Conservation (phyloP, 225 moss, liverwort and hornwort species). For the Thuidium tamariscinum region DNA sequence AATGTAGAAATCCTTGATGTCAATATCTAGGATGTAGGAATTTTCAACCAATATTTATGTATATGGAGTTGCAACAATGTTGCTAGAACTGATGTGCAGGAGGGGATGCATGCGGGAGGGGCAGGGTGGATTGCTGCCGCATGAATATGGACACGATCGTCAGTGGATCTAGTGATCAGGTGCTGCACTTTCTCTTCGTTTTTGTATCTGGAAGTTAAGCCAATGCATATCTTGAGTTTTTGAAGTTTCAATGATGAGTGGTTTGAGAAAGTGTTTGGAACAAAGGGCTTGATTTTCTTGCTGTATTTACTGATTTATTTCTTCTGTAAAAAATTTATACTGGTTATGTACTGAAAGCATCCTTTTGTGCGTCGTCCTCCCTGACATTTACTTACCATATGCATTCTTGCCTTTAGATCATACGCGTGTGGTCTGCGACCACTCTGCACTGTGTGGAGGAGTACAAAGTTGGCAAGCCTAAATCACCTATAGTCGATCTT, state of each 20-base stretch:
- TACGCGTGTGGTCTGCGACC: constrained; percentile 65
- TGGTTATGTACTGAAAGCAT: not conserved
- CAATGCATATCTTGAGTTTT: not conserved
- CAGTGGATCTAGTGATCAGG: constrained; percentile 78
- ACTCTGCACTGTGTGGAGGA: constrained; percentile 55
- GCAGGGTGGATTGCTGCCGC: constrained; percentile 70
- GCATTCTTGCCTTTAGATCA: constrained; percentile 15
- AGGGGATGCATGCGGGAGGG: constrained; percentile 14
- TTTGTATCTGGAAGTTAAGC: not conserved
- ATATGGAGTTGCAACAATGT: not conserved
- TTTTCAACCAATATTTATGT: not conserved
- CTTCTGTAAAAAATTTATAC: not conserved
- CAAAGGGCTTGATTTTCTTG: not conserved
- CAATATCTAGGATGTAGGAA: not conserved
- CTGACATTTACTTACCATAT: not conserved
- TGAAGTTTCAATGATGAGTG: not conserved
- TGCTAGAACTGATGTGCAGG: constrained; percentile 13
- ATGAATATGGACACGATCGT: constrained; percentile 61
- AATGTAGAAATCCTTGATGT: not conserved
- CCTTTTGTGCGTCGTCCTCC: not conserved
- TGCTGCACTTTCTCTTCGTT: not conserved
- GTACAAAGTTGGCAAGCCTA: constrained; percentile 49
- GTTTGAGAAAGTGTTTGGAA: not conserved
- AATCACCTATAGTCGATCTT: constrained; percentile 54
- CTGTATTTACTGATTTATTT: not conserved